A percentile compares a stretch with the other conserved stretches of the same genome.
phyloP scores from a whole-genome alignment of 495 filamentous ascomycete species.

The Lepraria neglecta region DNA sequence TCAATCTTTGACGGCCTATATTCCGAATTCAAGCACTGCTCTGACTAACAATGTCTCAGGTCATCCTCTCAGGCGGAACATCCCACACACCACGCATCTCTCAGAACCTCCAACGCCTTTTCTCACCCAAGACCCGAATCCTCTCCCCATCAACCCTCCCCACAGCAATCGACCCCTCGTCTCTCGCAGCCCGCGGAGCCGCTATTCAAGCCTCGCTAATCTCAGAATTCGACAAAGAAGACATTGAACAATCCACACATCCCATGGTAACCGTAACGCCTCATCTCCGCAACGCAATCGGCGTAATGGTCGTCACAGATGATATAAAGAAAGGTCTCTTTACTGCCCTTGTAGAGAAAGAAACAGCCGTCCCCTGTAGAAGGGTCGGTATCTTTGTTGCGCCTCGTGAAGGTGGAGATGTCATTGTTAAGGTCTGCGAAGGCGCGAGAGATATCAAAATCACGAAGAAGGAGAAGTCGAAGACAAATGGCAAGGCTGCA shows the following conservation, averaged over 20 bases:
- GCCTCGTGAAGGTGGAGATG: conserved; percentile 73
- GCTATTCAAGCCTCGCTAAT: conserved; percentile 92
- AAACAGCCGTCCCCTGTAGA: conserved; percentile 86
- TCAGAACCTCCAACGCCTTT: conserved; percentile 62
- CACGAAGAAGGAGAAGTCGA: conserved; percentile 70
- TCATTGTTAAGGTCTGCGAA: conserved; percentile 80
- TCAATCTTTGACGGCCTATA: conserved; percentile 1
- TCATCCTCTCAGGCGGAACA: conserved; percentile 87
- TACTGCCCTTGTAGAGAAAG: conserved; percentile 66
- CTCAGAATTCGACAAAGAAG: conserved; percentile 82
- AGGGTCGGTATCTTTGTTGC: conserved; percentile 68
- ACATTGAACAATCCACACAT: conserved; percentile 94
- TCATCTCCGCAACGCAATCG: conserved; percentile 81
- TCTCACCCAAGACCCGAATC: conserved; percentile 71
- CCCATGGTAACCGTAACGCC: conserved; percentile 89
- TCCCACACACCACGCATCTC: conserved; percentile 94
- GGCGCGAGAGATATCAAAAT: conserved; percentile 83
- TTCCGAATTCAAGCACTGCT: too few relatives aligned
- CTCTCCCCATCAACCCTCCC: conserved; percentile 72
- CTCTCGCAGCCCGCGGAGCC: conserved; percentile 81
- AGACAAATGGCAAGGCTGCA: conserved; percentile 43
- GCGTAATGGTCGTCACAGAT: conserved; percentile 67
- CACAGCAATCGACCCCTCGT: conserved; percentile 84
- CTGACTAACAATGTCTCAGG: conserved; percentile 32
- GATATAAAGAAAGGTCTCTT: conserved; percentile 59